Evolutionary conservation across 2,329 filamentous ascomycete genomes (phyloP).

Genomic region (Fusarium udum): DNA sequence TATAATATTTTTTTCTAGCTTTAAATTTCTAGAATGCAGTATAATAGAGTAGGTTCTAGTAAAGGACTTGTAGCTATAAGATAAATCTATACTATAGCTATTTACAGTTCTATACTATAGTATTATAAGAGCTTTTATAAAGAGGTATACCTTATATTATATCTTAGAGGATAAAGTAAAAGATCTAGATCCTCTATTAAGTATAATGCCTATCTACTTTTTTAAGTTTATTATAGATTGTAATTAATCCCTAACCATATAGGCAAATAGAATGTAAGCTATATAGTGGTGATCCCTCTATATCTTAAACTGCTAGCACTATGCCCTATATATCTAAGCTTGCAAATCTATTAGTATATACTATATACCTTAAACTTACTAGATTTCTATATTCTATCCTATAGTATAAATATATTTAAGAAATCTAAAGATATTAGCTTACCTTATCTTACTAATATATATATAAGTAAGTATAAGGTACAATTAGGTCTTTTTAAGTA

Average conservation of each 20-base stretch:
- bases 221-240: rapidly evolving
- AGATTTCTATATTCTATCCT: neutral
- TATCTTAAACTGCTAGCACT: neutral
- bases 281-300: neutral
- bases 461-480: neutral
- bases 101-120: no score
- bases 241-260: neutral
- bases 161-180: no score
- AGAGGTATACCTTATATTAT: no score
- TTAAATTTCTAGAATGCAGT: no score
- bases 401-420: neutral
- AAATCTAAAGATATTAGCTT: neutral
- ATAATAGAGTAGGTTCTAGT: no score
- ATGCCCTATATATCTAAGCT: neutral
- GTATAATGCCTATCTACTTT: no score
- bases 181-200: no score
- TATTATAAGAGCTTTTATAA: no score
- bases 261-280: neutral
- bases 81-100: no score
- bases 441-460: neutral
- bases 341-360: neutral
- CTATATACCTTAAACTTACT: neutral
- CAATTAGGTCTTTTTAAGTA: neutral
- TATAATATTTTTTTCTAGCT: no score
- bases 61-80: no score